These are phyloP conservation scores for Exophiala calicioides DNA, from an alignment of 2,329 filamentous ascomycete genomes.

Conservation along the genomic window DNA sequence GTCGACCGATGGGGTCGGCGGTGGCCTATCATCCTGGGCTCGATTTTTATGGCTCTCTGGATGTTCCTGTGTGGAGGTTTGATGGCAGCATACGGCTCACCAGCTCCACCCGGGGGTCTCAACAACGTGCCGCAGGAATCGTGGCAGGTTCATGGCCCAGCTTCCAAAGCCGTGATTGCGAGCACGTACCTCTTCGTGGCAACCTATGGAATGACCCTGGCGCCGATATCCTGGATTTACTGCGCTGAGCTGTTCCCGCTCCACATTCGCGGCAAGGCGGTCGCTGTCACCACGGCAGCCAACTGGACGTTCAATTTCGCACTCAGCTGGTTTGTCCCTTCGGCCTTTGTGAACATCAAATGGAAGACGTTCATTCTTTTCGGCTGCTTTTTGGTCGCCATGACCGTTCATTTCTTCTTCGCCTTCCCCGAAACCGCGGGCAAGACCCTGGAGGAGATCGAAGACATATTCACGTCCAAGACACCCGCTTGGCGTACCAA, in stretches of 20 bases:
- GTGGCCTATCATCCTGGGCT: constrained; percentile 63
- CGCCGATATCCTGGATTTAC: constrained; percentile 60
- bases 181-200: constrained; percentile 73
- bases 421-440: constrained; percentile 69
- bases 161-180: constrained; percentile 65
- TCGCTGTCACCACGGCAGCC: constrained; percentile 59
- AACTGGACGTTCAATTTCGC: constrained; percentile 66
- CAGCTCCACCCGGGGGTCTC: constrained; percentile 35
- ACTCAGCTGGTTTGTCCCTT: constrained; percentile 57
- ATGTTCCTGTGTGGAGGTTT: constrained; percentile 47
- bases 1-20: constrained; percentile 76
- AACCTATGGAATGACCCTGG: constrained; percentile 66
- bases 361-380: constrained; percentile 74
- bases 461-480: constrained; percentile 14
- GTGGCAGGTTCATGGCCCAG: constrained; percentile 40
- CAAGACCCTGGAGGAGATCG: constrained; percentile 67
- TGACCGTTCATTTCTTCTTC: constrained; percentile 69
- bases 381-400: constrained; percentile 67
- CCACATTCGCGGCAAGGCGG: constrained; percentile 64
- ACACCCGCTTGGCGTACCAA: too few relatives aligned
- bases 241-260: constrained; percentile 64
- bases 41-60: constrained; percentile 59
- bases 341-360: constrained; percentile 58
- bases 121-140: constrained; percentile 37
- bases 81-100: constrained; percentile 46